These are phyloP conservation scores for Podosphaera xanthii DNA, from an alignment of 2,329 filamentous ascomycete genomes.

Conservation along the genomic window DNA sequence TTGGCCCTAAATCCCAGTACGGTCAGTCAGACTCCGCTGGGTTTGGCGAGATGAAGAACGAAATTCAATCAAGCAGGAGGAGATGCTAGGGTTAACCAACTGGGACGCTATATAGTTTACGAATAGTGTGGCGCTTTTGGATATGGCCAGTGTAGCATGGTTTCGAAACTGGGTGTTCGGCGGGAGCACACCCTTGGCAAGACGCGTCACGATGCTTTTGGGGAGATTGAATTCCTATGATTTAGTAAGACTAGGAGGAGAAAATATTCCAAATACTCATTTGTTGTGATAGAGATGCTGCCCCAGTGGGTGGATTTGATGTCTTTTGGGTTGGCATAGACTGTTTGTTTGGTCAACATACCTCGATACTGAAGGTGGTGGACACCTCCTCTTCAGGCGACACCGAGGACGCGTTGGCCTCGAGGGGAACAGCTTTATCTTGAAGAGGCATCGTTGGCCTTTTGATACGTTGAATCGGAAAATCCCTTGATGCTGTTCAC, in stretches of 20 bases:
- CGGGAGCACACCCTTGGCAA: slow-evolving; percentile 60
- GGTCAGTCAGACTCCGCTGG: background rate
- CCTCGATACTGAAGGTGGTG: no score
- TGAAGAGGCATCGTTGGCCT: no score
- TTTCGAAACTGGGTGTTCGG: slow-evolving; percentile 66
- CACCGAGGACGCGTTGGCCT: no score
- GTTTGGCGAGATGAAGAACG: background rate
- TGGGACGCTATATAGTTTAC: slow-evolving; percentile 56
- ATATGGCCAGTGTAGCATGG: slow-evolving; percentile 57
- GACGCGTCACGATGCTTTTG: slow-evolving; percentile 57
- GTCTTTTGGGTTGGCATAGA: no score
- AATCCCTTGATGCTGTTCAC: no score
- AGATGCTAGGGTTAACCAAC: slow-evolving; percentile 25
- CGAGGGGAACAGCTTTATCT: no score
- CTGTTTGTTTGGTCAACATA: no score
- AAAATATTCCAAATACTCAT: background rate
- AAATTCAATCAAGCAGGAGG: background rate
- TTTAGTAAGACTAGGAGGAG: background rate
- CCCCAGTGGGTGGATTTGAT: no score
- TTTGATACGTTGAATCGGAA: no score
- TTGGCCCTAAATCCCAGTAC: slow-evolving; percentile 34
- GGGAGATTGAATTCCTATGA: slow-evolving; percentile 49
- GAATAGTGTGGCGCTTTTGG: slow-evolving; percentile 64
- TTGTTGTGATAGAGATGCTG: no score
- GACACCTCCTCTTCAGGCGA: no score